Evolutionary conservation across 225 moss, liverwort and hornwort species (phyloP).

Genomic region (Thuidium tamariscinum): DNA sequence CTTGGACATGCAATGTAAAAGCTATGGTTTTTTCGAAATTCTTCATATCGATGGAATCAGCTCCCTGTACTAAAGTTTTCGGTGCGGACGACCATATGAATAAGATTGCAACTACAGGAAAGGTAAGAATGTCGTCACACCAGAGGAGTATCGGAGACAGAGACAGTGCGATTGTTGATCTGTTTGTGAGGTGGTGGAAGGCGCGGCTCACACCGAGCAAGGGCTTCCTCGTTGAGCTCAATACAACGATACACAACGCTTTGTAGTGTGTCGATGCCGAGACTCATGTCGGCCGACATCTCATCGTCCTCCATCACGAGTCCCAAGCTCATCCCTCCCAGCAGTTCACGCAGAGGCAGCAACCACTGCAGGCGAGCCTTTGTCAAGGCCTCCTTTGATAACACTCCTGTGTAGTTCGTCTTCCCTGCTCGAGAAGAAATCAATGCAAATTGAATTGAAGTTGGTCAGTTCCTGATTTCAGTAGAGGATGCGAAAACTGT

Average conservation of each 20-base stretch:
- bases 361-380: constrained; percentile 59
- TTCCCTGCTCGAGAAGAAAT: constrained; percentile 22
- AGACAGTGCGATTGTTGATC: background rate
- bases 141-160: background rate
- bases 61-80: background rate
- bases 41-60: background rate
- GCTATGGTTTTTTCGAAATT: no score
- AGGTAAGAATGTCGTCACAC: background rate
- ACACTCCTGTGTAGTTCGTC: constrained; percentile 55
- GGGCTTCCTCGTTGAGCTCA: constrained; percentile 54
- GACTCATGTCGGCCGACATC: constrained; percentile 18
- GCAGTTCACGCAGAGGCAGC: constrained; percentile 42
- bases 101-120: background rate
- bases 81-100: background rate
- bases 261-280: constrained; percentile 41
- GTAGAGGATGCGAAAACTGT: background rate
- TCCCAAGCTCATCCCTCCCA: constrained; percentile 26
- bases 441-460: background rate
- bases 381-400: constrained; percentile 28
- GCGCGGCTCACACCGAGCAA: background rate
- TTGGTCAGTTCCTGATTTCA: background rate
- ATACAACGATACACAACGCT: constrained; percentile 53
- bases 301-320: constrained; percentile 12
- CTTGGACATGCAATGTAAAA: no score
- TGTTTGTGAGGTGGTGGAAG: background rate